phyloP scores from a whole-genome alignment of 1,139 yeast genomes.

The Geotrichum histeridarum region DNA sequence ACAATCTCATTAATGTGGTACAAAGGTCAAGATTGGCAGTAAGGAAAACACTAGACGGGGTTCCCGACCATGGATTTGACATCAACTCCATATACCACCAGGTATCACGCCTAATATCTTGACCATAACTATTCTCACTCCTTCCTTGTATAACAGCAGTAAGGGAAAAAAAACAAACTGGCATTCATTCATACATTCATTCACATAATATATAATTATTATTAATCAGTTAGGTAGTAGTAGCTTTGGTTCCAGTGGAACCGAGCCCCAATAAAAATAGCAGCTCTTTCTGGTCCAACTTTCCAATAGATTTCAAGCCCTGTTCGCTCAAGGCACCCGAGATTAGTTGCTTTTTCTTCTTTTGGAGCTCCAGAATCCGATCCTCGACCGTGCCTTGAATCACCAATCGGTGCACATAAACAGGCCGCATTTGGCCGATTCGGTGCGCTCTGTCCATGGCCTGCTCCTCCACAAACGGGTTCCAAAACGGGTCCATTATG shows the following conservation, averaged over 20 bases:
- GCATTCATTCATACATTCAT: no score
- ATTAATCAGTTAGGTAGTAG: neutral
- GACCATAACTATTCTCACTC: neutral
- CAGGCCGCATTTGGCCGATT: slow-evolving; percentile 78
- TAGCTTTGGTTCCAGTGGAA: slow-evolving; percentile 10
- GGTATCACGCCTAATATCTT: neutral
- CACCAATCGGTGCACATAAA: slow-evolving; percentile 65
- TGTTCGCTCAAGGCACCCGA: slow-evolving; percentile 78
- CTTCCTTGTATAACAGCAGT: no score
- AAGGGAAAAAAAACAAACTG: no score
- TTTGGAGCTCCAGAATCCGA: slow-evolving; percentile 73
- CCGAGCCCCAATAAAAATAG: slow-evolving; percentile 70
- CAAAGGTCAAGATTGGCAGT: neutral
- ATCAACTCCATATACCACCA: slow-evolving; percentile 15
- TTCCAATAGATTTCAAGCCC: slow-evolving; percentile 59
- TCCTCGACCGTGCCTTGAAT: slow-evolving; percentile 73
- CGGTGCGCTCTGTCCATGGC: slow-evolving; percentile 95
- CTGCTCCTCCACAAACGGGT: slow-evolving; percentile 92
- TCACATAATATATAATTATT: neutral
- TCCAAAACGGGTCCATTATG: slow-evolving; percentile 93
- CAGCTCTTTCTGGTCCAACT: slow-evolving; percentile 64
- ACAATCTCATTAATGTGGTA: slow-evolving; percentile 11
- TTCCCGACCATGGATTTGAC: slow-evolving; percentile 22
- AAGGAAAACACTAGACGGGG: slow-evolving; percentile 1
- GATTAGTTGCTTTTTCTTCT: slow-evolving; percentile 66